A percentile compares a stretch with the other conserved stretches of the same genome.
Conservation (phyloP, 106 monocot species). For the Dendrobium officinale region DNA sequence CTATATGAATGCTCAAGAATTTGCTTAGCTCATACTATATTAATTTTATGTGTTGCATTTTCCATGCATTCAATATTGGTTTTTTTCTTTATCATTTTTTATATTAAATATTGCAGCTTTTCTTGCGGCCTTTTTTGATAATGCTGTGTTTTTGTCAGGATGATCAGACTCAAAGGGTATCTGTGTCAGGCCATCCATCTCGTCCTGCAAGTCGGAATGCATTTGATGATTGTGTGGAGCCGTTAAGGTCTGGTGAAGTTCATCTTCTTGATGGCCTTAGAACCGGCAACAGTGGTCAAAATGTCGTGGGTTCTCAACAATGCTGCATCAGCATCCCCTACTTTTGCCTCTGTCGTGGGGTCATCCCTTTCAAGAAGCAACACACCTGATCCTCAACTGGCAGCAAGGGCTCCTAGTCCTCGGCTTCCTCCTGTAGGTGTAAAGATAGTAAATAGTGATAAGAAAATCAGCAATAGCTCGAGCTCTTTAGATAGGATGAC, state of each 20-base stretch:
- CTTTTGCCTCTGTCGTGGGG: slow-evolving; percentile 69
- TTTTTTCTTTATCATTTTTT: background rate
- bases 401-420: slow-evolving; percentile 69
- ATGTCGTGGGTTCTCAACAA: slow-evolving; percentile 24
- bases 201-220: slow-evolving; percentile 37
- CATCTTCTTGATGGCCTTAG: slow-evolving; percentile 28
- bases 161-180: slow-evolving; percentile 19
- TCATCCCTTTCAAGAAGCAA: slow-evolving; percentile 60
- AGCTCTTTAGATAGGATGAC: slow-evolving; percentile 30
- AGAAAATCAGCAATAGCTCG: slow-evolving; percentile 29
- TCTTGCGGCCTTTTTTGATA: background rate
- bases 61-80: background rate
- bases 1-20: background rate
- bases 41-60: background rate
- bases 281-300: slow-evolving; percentile 21
- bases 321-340: slow-evolving; percentile 34
- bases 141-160: slow-evolving; percentile 25
- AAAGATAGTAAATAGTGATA: slow-evolving; percentile 42
- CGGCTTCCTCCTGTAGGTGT: slow-evolving; percentile 78
- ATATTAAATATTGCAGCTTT: background rate
- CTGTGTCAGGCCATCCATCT: slow-evolving; percentile 33
- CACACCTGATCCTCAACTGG: slow-evolving; percentile 75
- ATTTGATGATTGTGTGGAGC: slow-evolving; percentile 21
- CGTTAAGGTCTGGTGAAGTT: slow-evolving; percentile 17
- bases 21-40: background rate